Evolutionary conservation across 2,329 filamentous ascomycete species (phyloP).

Genomic region (Podosphaera leucotricha): DNA sequence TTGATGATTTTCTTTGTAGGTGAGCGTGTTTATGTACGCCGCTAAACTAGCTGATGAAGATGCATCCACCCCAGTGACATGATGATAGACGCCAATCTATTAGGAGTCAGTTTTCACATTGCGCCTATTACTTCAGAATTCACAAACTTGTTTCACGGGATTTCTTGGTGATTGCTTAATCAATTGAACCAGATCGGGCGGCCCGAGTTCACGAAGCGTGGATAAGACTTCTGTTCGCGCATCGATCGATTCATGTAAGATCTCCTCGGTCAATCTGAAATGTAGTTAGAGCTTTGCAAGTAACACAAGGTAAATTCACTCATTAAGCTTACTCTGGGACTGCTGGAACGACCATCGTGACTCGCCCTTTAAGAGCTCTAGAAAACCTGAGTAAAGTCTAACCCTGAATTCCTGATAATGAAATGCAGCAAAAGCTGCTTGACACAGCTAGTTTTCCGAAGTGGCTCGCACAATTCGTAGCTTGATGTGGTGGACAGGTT

Average conservation of each 20-base stretch:
- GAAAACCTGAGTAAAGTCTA: background rate
- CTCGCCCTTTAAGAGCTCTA: background rate
- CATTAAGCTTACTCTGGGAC: slow-evolving; percentile 41
- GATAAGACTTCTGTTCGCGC: slow-evolving; percentile 74
- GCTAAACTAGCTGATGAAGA: slow-evolving; percentile 92
- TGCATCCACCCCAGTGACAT: slow-evolving; percentile 91
- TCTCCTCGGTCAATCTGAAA: slow-evolving; percentile 71
- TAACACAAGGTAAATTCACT: slow-evolving; percentile 3
- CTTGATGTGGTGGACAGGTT: background rate
- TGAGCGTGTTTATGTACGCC: slow-evolving; percentile 94
- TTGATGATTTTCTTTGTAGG: slow-evolving; percentile 67
- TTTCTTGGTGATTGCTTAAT: slow-evolving; percentile 47
- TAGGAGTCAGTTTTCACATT: background rate
- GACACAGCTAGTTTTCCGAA: background rate
- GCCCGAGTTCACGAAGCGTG: slow-evolving; percentile 73
- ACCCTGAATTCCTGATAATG: background rate
- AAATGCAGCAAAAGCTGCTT: background rate
- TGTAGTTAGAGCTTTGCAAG: slow-evolving; percentile 2
- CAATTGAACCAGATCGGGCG: slow-evolving; percentile 85
- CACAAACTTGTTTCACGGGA: slow-evolving; percentile 28
- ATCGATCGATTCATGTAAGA: slow-evolving; percentile 76
- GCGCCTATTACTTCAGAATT: background rate
- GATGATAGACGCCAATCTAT: slow-evolving; percentile 82
- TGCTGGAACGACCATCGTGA: slow-evolving; percentile 29
- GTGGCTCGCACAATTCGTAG: background rate